phyloP scores from a whole-genome alignment of 176 grass and related monocot species.

The Carex kokanica region DNA sequence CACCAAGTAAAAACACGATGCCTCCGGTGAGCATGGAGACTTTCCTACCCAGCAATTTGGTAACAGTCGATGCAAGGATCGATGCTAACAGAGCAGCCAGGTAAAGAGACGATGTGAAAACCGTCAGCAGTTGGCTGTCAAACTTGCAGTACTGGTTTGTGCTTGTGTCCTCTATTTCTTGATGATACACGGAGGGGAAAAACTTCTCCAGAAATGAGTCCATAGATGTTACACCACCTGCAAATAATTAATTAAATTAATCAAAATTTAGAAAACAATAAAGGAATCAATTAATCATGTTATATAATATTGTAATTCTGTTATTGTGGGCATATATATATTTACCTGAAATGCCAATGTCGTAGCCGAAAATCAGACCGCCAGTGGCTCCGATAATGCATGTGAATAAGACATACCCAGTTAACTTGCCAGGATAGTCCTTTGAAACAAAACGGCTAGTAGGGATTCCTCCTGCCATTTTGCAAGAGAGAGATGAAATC shows the following conservation, averaged over 20 bases:
- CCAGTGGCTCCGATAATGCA: slow-evolving; percentile 28
- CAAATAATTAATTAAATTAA: not conserved
- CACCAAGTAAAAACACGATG: not conserved
- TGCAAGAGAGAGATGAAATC: not conserved
- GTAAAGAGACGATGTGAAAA: slow-evolving; percentile 24
- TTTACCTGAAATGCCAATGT: slow-evolving; percentile 35
- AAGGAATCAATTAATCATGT: not conserved
- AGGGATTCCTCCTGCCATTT: slow-evolving; percentile 27
- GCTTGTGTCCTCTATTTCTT: slow-evolving; percentile 23
- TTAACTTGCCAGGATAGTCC: slow-evolving; percentile 30
- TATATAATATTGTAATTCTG: not conserved
- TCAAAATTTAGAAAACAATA: not conserved
- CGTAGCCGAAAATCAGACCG: slow-evolving; percentile 38
- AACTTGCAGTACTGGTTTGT: slow-evolving; percentile 27
- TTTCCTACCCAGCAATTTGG: not conserved
- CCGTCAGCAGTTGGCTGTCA: slow-evolving; percentile 13
- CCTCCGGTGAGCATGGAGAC: slow-evolving; percentile 3
- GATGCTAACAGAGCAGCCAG: slow-evolving; percentile 6
- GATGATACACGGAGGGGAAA: slow-evolving; percentile 29
- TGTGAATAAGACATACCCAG: slow-evolving; percentile 17
- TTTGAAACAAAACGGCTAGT: not conserved
- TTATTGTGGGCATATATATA: not conserved
- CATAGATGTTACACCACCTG: slow-evolving; percentile 42
- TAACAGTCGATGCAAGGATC: not conserved
- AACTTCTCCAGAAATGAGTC: slow-evolving; percentile 37